Evolutionary conservation across 495 filamentous ascomycete species (phyloP).

Genomic region (Cudoniella acicularis): DNA sequence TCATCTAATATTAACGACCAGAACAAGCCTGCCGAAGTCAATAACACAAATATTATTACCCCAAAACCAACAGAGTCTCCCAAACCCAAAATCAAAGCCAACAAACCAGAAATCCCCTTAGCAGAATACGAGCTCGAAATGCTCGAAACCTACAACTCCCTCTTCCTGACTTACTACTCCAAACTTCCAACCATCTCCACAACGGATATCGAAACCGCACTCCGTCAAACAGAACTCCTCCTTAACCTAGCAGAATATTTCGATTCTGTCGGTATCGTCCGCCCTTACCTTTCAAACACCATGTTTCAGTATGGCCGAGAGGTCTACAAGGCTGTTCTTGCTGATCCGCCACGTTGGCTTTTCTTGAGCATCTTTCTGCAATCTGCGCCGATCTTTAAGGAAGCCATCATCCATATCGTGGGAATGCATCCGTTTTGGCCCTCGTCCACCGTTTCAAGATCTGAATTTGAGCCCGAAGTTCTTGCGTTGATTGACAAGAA

Average conservation of each 20-base stretch:
- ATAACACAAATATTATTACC: no score
- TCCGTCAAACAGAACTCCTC: conserved; percentile 5
- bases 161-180: conserved; percentile 6
- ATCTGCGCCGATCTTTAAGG: conserved; percentile 15
- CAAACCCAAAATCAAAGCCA: background rate
- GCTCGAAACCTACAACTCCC: conserved; percentile 7
- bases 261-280: background rate
- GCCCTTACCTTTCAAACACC: background rate
- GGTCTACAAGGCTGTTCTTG: conserved; percentile 9
- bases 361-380: conserved; percentile 2
- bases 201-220: conserved; percentile 8
- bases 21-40: no score
- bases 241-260: background rate
- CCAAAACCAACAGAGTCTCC: no score
- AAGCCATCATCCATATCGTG: conserved; percentile 21
- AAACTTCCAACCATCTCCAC: background rate
- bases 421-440: conserved; percentile 2
- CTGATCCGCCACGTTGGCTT: conserved; percentile 16
- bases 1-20: no score
- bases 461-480: background rate
- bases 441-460: background rate
- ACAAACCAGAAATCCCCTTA: background rate
- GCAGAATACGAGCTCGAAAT: background rate
- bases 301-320: conserved; percentile 6
- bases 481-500: conserved; percentile 5